Conservation (phyloP, 257 asterid species). For the Plectranthus barbatus region DNA sequence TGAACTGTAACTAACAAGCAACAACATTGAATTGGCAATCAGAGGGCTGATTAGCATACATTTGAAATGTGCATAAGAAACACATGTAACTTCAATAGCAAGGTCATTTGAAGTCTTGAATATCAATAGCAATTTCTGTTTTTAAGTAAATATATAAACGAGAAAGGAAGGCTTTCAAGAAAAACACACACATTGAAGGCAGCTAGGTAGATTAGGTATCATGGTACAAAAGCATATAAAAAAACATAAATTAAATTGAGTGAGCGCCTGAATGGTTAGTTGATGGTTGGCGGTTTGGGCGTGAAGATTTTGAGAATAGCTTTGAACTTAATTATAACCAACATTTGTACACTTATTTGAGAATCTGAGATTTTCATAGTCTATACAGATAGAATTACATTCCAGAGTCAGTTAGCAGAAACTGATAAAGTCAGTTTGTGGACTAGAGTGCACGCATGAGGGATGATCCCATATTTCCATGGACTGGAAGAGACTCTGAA, state of each 20-base stretch:
- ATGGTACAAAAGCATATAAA: too few relatives aligned
- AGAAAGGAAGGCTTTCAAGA: neutral
- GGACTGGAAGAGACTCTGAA: constrained; percentile 13
- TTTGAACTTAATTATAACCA: constrained; percentile 9
- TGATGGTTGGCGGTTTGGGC: neutral
- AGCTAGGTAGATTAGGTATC: neutral
- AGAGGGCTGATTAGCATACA: neutral
- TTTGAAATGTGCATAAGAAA: neutral
- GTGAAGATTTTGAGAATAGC: neutral
- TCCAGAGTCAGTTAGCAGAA: constrained; percentile 9
- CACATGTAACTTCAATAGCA: neutral
- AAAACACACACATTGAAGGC: neutral
- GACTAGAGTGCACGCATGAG: constrained; percentile 4
- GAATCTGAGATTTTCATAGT: constrained; percentile 1
- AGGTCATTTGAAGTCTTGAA: neutral
- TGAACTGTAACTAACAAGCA: neutral
- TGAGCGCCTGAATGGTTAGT: neutral
- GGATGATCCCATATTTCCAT: constrained; percentile 6
- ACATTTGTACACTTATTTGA: constrained; percentile 7
- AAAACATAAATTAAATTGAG: neutral
- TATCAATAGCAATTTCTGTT: neutral
- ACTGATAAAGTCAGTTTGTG: constrained; percentile 7
- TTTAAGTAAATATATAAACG: neutral
- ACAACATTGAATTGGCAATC: neutral
- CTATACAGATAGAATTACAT: constrained; percentile 19